Evolutionary conservation across 306 rosid genomes (phyloP), one percentile per base, ranked within the genome.

Genomic region (Pachyrhizus erosus): DNA sequence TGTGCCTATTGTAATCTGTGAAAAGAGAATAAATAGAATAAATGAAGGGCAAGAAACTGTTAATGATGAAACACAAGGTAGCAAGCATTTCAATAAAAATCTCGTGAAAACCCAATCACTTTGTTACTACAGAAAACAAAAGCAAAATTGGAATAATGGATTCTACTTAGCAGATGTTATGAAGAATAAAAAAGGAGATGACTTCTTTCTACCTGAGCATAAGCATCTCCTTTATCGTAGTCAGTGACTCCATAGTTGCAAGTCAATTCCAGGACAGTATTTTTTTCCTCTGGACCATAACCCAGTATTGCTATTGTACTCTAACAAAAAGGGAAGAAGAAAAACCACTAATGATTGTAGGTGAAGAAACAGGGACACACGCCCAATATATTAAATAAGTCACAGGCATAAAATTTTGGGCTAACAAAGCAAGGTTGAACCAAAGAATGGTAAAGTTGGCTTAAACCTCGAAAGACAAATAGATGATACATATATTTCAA

Each of bases 251-350:
- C 99, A 43, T 92, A 92, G 52, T 96, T 93, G 90, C 87, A 96
- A 70, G 98, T 91, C 91, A 96, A 87, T 88, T 94, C 97, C 85
- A 96, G 69, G 84, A 93, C 92, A 77, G 91, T 76, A 66, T 5
- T 91, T 87, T 91, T 92, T 76, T 93, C 97, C 90, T 96, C 98
- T 37, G 97, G 94, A 51, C 98, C 98, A 79, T 90, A 96, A 73
- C 99, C 99, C 64, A 96, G 58, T 81, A 91, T 84, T 52, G 98
- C 98, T 51, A 91, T 65, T 5, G 97, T 90, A 73, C 86, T 87
- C 98, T 96, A 40, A 72, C 71, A 76, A 80, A 80, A 74, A 43
- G 15, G 18, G 13, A 48, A 15, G 60, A 58, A 72, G 17, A 62
- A 42, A 42, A 60, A 12, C 1, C 40, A 70, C 17, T 43, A 61